Percentiles rank a stretch among this genome's conserved stretches.
These are phyloP conservation scores for Parmales sp. DNA, from an alignment of 108 stramenopile genomes.

Conservation along the genomic window DNA sequence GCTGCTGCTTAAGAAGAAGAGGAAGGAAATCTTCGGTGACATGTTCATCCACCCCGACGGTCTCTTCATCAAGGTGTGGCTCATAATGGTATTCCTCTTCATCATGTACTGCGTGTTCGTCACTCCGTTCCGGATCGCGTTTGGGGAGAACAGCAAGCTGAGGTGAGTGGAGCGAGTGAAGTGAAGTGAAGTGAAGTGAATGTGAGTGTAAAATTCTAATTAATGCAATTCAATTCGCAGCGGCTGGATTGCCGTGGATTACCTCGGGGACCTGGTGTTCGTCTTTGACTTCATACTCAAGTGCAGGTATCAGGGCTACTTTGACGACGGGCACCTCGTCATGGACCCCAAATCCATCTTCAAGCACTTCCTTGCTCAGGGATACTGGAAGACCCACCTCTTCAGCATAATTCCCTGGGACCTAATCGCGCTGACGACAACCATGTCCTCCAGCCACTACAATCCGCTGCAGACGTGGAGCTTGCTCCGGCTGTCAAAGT, in stretches of 20 bases:
- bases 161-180: too few species aligned
- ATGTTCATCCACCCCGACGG: conserved; percentile 33
- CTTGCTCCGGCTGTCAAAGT: conserved; percentile 32
- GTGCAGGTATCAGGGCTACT: conserved; percentile 24
- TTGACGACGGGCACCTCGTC: conserved; percentile 34
- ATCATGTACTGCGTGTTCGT: conserved; percentile 29
- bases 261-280: conserved; percentile 33
- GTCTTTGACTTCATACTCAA: conserved; percentile 26
- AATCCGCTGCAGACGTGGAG: conserved; percentile 31
- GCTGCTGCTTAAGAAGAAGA: neutral
- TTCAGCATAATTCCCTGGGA: conserved; percentile 28
- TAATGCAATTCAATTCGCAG: too few species aligned
- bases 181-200: too few species aligned
- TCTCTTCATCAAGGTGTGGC: conserved; percentile 34
- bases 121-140: conserved; percentile 31
- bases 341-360: conserved; percentile 19
- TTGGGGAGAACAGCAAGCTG: conserved; percentile 31
- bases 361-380: conserved; percentile 22
- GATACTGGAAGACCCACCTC: conserved; percentile 30
- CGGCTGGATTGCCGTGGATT: conserved; percentile 28
- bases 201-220: too few species aligned
- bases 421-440: conserved; percentile 12
- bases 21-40: neutral
- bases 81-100: conserved; percentile 23
- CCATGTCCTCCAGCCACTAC: neutral